These are phyloP conservation scores for Talaromyces sp. DNA, from an alignment of 2,329 filamentous ascomycete species.

Conservation along the genomic window DNA sequence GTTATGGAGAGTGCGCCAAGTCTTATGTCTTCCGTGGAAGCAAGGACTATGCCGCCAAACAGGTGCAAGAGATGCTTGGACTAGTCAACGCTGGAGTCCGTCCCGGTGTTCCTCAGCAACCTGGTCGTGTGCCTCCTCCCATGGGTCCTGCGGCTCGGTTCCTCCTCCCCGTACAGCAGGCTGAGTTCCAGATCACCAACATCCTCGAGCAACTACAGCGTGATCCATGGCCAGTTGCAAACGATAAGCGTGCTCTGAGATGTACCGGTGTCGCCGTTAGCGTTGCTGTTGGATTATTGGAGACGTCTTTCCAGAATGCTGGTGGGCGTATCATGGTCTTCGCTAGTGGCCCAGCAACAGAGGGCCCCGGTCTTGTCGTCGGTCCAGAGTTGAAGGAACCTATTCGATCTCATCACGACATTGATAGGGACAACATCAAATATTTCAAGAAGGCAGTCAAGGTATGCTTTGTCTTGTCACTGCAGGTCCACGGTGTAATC, in stretches of 20 bases:
- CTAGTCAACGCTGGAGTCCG: constrained; percentile 67
- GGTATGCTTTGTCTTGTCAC: constrained; percentile 46
- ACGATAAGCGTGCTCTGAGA: constrained; percentile 80
- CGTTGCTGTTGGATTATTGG: constrained; percentile 85
- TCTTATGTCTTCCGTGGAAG: constrained; percentile 97
- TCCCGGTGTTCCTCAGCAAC: constrained; percentile 64
- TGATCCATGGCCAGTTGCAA: constrained; percentile 95
- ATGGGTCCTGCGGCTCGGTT: constrained; percentile 83
- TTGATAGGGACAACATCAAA: constrained; percentile 97
- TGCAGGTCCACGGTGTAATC: constrained; percentile 14
- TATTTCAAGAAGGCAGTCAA: constrained; percentile 99
- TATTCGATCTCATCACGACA: constrained; percentile 96
- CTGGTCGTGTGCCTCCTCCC: constrained; percentile 67
- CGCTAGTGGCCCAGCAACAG: constrained; percentile 87
- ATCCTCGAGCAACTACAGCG: constrained; percentile 91
- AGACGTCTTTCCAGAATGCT: constrained; percentile 92
- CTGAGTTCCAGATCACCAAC: constrained; percentile 95
- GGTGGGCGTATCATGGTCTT: constrained; percentile 97
- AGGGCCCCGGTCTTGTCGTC: constrained; percentile 95
- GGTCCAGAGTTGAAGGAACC: constrained; percentile 92
- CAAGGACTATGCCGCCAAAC: constrained; percentile 97
- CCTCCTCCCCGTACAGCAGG: constrained; percentile 87
- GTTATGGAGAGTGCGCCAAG: constrained; percentile 96
- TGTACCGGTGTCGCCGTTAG: constrained; percentile 96
- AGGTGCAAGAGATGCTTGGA: constrained; percentile 99